Percentiles rank a stretch among this genome's conserved stretches.
These are phyloP conservation scores for Meripilus lineatus DNA, from an alignment of 1,284 basidiomycete species.

Conservation along the genomic window DNA sequence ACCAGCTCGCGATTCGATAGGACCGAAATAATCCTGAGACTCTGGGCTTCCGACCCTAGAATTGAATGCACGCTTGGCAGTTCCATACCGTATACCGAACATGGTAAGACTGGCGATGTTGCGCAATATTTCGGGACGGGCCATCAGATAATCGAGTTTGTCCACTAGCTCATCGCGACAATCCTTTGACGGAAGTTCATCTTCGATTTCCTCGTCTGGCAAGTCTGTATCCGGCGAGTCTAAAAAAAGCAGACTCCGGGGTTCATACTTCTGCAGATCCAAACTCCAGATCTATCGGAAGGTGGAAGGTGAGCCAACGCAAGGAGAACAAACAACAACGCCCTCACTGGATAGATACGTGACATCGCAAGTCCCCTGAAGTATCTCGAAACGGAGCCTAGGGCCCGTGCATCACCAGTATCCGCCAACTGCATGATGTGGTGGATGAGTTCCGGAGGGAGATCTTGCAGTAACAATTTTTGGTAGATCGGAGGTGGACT, in stretches of 20 bases:
- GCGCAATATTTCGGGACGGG: background rate
- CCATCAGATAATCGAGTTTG: background rate
- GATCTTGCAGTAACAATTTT: background rate
- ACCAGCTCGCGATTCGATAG: no score
- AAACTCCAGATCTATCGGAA: no score
- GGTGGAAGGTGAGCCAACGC: no score
- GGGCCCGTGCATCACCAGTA: background rate
- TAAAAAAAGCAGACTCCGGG: no score
- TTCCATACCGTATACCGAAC: background rate
- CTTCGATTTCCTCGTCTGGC: no score
- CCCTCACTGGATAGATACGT: conserved; percentile 1
- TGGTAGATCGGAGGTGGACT: background rate
- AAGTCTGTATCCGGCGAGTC: no score
- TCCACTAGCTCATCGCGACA: background rate
- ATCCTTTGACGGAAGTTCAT: no score
- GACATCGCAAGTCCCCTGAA: background rate
- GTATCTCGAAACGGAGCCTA: conserved; percentile 1
- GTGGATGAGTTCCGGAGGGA: conserved; percentile 1
- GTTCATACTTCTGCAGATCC: no score
- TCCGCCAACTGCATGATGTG: background rate
- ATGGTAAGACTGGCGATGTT: background rate
- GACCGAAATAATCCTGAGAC: no score
- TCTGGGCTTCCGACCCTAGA: no score
- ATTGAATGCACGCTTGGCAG: background rate
- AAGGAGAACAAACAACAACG: background rate